Percentiles rank a stretch among this genome's conserved stretches.
phyloP scores from a whole-genome alignment of 108 stramenopile species.

The Aurantiochytrium sp. region DNA sequence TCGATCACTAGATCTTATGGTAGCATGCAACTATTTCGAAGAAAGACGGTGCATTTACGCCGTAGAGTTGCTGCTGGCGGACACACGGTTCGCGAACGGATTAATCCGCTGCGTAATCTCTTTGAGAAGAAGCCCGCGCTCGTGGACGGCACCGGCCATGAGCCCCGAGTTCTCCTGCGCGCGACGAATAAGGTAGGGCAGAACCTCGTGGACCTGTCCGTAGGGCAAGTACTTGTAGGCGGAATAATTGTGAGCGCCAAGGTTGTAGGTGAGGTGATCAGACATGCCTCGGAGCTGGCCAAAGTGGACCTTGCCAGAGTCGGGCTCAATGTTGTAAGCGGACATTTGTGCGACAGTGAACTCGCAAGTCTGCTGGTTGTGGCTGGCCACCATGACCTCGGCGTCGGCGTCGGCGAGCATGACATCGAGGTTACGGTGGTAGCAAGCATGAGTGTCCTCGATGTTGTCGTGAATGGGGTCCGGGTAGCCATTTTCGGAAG shows the following conservation, averaged over 20 bases:
- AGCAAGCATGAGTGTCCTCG: conserved; percentile 76
- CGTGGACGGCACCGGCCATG: conserved; percentile 25
- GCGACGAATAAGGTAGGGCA: conserved; percentile 88
- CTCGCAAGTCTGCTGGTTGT: conserved; percentile 76
- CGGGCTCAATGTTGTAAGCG: conserved; percentile 48
- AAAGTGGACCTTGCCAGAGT: conserved; percentile 58
- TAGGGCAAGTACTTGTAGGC: conserved; percentile 91
- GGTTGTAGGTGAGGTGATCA: conserved; percentile 80
- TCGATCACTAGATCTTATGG: too few relatives aligned
- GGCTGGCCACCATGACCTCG: conserved; percentile 84
- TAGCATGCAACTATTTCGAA: too few relatives aligned
- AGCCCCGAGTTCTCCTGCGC: conserved; percentile 87
- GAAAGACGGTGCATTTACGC: background rate
- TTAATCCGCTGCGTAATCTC: background rate
- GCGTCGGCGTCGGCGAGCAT: conserved; percentile 55
- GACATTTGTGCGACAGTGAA: conserved; percentile 64
- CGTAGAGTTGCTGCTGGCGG: too few relatives aligned
- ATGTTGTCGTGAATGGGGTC: conserved; percentile 70
- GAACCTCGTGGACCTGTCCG: conserved; percentile 79
- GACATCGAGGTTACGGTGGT: conserved; percentile 54
- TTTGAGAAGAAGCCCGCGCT: background rate
- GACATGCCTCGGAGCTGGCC: conserved; percentile 94
- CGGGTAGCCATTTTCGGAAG: conserved; percentile 44
- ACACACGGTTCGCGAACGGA: too few relatives aligned
- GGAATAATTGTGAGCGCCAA: conserved; percentile 73